Base-by-base conservation (phyloP, 176 grass and related monocot genomes). In the Aechmea fasciata region DNA sequence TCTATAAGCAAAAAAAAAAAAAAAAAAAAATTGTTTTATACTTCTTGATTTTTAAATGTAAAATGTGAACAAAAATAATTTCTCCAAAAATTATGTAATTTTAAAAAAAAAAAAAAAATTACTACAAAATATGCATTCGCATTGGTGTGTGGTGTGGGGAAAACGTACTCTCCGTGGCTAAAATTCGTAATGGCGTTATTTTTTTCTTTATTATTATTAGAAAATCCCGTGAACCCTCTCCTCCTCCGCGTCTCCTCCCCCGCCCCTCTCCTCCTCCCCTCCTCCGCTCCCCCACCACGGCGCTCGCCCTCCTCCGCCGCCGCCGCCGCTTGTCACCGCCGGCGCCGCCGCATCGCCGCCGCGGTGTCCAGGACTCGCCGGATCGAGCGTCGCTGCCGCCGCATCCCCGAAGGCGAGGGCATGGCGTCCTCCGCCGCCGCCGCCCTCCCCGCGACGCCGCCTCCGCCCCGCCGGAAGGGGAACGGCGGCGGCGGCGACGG, bases 301-400 rank as follows among this genome's bases (percentile, higher is more conserved):
- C 57, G 57, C 17, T 20, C 57, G 57, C 57, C 69, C 47, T 63
- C 2, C 51, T 11, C 67, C 61, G 18, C 28, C 26, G 3, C 71
- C 54, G 24, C 70, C 52, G 52, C 71, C 54, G 49, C 63, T 17
- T 52, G 51, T 75, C 59, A 71, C 69, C 57, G 20, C 48, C 48
- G 11, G 65, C 47, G 67, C 53, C 12, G 70, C 13, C 14, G 48
- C 74, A 19, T 13, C 41, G 54, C 50, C 72, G 73, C 74, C 5
- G 54, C 33, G 33, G 33, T 5, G 3, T 41, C 49, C 20, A 50
- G 68, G 10, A 47, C 7, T 74, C 77, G 73, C 57, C 69, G 82
- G 75, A 84, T 66, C 80, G 62, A 17, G 12, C 70, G 63, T 26
- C 67, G 78, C 54, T 63, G 80, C 26, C 75, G 9, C n/a, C n/a